Evolutionary conservation across 495 filamentous ascomycete genomes (phyloP), one percentile per base, ranked within the genome.

Genomic region (Achaetomiella virescens): DNA sequence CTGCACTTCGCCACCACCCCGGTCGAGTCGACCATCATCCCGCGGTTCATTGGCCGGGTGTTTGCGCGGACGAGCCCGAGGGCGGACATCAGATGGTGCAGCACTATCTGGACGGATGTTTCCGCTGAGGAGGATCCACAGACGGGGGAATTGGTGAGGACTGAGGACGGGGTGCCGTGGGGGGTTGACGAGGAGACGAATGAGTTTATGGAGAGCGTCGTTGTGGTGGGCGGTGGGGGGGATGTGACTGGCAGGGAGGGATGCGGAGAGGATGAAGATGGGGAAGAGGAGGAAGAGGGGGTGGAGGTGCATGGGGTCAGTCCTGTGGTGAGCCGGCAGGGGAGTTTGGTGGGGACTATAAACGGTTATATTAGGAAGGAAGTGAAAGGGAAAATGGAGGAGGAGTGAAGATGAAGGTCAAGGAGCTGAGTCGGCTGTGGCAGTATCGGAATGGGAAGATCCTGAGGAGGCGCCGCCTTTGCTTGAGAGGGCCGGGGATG

Each of bases 71-170:
- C 73, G 3, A 82, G 78, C 0, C 63, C 66, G 15, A 70, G 78
- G 73, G 76, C 5, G 90, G 90, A 0, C 90, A 96, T 65, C 74
- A 87, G 57, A 76, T 96, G 54, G 84, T 81, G 50, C 85, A 90
- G 72, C 90, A 96, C 63, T 96, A 93, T 47, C 71, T 95, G 0
- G 82, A 86, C 51, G 72, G n/a, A 92, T 95, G 85, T 96, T 96
- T 59, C 79, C 81, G 0, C 66, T 84, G 3, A 63, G 9, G 61
- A 64, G 0, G 62, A 74, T 18, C 47, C 57, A 2, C 44, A 55
- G 11, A 67, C 54, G 20, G 72, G 67, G 10, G 61, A 59, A 12
- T 62, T 75, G 21, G 40, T 55, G 0, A 18, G 43, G 35, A 31
- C 17, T 8, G 49, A 60, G 7, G 61, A 54, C 18, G 72, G 68